Evolutionary conservation across 345 rosid genomes (phyloP).

Genomic region (Carallia brachiata): DNA sequence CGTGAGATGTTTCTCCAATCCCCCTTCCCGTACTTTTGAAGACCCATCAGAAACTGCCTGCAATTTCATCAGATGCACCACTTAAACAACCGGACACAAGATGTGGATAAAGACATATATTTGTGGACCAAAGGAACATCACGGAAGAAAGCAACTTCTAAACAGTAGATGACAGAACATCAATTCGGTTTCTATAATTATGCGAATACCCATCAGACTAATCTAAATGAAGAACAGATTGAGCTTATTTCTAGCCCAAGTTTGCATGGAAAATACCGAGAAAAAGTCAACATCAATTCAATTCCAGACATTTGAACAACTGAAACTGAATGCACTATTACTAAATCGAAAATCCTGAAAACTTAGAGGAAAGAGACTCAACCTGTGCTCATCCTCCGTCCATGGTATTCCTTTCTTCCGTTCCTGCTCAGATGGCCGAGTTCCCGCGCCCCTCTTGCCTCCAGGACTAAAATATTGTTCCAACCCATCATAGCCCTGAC

Average conservation of each 20-base stretch:
- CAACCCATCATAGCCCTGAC: slow-evolving; percentile 42
- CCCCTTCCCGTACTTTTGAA: slow-evolving; percentile 93
- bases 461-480: slow-evolving; percentile 50
- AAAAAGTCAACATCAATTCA: neutral
- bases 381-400: slow-evolving; percentile 99
- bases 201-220: too few relatives aligned
- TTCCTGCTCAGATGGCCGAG: slow-evolving; percentile 72
- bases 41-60: slow-evolving; percentile 92
- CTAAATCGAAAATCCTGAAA: neutral
- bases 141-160: too few relatives aligned
- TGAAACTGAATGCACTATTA: neutral
- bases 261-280: too few relatives aligned
- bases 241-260: too few relatives aligned
- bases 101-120: neutral
- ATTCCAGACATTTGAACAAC: neutral
- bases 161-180: too few relatives aligned
- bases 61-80: slow-evolving; percentile 9
- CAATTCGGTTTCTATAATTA: too few relatives aligned
- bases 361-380: slow-evolving; percentile 10
- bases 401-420: slow-evolving; percentile 99
- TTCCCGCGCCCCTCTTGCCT: slow-evolving; percentile 60
- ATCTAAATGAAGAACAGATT: too few relatives aligned
- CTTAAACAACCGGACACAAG: slow-evolving; percentile 17
- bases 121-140: too few relatives aligned
- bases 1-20: slow-evolving; percentile 99